Evolutionary conservation across 176 grass and related monocot species (phyloP), one percentile per base, ranked within the genome.

Genomic region (Aechmea fasciata): DNA sequence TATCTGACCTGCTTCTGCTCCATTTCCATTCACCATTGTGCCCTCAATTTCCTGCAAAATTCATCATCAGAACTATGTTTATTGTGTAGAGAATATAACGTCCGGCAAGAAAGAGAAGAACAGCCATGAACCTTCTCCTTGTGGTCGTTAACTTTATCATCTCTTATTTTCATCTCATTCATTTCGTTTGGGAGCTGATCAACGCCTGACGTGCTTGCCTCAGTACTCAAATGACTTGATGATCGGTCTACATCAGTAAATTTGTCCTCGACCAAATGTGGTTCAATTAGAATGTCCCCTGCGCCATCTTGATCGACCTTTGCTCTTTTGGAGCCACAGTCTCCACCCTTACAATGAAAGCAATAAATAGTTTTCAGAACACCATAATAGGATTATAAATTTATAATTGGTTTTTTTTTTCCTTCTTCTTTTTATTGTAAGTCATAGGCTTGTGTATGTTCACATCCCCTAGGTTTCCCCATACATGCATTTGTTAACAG

Each of bases 161-260:
- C 90, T 64, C 72, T 86, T 54, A 99, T 94, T 68, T 83, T 87
- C 95, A 94, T 99, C 12, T 80, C 84, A 78, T 99, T 69, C 87
- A 99, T 68, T 80, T 90, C 89, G 63, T 90, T 90, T 74, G 82
- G 95, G 76, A 96, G 92, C 83, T 86, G 75, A 90, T 90, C 75
- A 25, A 84, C 77, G 49, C 75, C 61, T 59, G 95, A 64, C 47
- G 95, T 78, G 77, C 84, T 90, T 85, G 90, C 80, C 70, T 99
- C 95, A 50, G 71, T 81, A 79, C 84, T 76, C 48, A 81, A 71
- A 55, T 88, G 80, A 73, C 70, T 65, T 18, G 67, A 83, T 80
- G 85, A 67, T 49, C 85, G 63, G 69, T 88, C 80, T 71, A 79
- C 10, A 49, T 29, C 71, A 68, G 68, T n/a, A 87, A 69, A 26